These are phyloP conservation scores for Crithidia fasciculata DNA, from an alignment of 208 protist genomes.

Conservation along the genomic window DNA sequence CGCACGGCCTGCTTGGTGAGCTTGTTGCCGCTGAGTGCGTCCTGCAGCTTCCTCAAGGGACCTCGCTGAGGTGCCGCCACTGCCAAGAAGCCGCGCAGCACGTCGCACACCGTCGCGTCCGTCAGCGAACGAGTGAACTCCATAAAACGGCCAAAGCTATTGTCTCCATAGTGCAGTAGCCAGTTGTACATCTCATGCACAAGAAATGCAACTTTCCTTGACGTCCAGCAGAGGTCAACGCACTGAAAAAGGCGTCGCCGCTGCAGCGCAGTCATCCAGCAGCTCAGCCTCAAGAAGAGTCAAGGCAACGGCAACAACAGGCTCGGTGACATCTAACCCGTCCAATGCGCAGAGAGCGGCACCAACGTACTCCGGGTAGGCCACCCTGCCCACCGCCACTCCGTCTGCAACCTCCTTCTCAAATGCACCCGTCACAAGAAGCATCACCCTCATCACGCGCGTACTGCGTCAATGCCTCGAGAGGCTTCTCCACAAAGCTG, in stretches of 20 bases:
- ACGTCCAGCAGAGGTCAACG: not conserved
- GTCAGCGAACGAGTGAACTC: not conserved
- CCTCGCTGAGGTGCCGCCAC: not conserved
- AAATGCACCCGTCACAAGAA: not conserved
- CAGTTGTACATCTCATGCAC: not conserved
- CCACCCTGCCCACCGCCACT: not conserved
- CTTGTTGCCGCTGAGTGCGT: not conserved
- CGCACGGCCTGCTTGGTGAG: not conserved
- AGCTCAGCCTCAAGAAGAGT: not conserved
- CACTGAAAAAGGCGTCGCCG: not conserved
- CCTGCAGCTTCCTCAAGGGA: not conserved
- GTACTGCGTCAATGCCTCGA: not conserved
- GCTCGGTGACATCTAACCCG: not conserved
- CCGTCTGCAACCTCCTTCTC: not conserved
- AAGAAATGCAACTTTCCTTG: not conserved
- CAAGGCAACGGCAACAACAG: not conserved
- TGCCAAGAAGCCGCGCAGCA: not conserved
- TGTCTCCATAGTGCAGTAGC: not conserved
- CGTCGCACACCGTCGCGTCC: not conserved
- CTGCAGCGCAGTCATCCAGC: not conserved
- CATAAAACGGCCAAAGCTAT: not conserved
- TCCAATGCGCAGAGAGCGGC: not conserved
- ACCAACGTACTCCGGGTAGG: not conserved
- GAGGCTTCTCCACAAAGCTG: not conserved
- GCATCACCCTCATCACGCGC: not conserved